A percentile compares a stretch with the other conserved stretches of the same genome.
These are phyloP conservation scores for Agrocybe praecox DNA, from an alignment of 768 basidiomycete species.

Conservation along the genomic window DNA sequence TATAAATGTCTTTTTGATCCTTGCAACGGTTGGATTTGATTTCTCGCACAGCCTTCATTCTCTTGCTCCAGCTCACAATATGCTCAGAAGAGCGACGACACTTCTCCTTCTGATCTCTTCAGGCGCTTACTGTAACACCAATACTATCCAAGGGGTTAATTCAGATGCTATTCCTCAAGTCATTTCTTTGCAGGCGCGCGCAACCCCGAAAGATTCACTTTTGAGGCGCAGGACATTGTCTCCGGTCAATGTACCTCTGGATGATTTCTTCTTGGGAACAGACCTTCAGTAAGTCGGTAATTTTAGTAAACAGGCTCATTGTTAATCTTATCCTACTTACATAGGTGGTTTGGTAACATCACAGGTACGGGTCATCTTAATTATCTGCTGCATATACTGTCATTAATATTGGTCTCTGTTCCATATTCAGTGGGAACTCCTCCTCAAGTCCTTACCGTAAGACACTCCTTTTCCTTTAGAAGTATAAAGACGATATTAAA, in stretches of 20 bases:
- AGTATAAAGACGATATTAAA: constrained; percentile 3
- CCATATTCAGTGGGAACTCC: constrained; percentile 52
- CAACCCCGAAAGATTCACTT: constrained; percentile 14
- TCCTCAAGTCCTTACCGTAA: constrained; percentile 46
- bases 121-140: too few species aligned
- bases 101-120: too few species aligned
- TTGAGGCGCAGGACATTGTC: constrained; percentile 36
- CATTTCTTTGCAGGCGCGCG: constrained; percentile 31
- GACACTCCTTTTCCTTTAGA: constrained; percentile 8
- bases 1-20: too few species aligned
- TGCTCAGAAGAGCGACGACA: too few species aligned
- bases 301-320: not conserved
- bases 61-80: too few species aligned
- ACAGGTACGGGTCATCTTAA: constrained; percentile 41
- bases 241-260: constrained; percentile 43
- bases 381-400: constrained; percentile 3
- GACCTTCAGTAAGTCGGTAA: constrained; percentile 49
- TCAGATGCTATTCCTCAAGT: constrained; percentile 22
- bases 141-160: too few species aligned
- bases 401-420: too few species aligned
- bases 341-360: constrained; percentile 56
- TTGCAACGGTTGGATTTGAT: too few species aligned
- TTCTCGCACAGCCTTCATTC: too few species aligned
- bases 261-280: constrained; percentile 57
- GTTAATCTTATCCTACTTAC: not conserved